phyloP scores from a whole-genome alignment of 108 stramenopile species.

The Cylindrotheca closterium region DNA sequence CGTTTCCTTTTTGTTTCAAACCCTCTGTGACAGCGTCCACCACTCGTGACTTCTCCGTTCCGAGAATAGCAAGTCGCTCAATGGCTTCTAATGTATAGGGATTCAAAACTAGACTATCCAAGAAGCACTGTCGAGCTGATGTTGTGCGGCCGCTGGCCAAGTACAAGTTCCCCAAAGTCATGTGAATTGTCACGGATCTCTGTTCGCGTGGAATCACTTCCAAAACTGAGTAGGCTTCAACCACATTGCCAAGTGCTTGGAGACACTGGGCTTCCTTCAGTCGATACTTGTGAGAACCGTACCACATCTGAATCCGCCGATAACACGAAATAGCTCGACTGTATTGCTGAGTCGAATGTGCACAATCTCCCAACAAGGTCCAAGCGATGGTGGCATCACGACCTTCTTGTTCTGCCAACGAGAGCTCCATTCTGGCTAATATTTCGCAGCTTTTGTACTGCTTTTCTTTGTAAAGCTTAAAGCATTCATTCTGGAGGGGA shows the following conservation, averaged over 20 bases:
- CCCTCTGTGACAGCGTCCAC: conserved; percentile 43
- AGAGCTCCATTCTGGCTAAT: conserved; percentile 62
- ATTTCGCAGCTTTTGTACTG: conserved; percentile 76
- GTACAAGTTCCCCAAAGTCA: conserved; percentile 72
- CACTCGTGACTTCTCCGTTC: conserved; percentile 36
- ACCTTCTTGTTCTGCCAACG: conserved; percentile 42
- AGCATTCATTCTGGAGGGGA: conserved; percentile 56
- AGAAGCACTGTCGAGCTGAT: conserved; percentile 56
- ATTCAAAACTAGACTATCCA: conserved; percentile 54
- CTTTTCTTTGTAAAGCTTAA: conserved; percentile 45
- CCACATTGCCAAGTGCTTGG: conserved; percentile 54
- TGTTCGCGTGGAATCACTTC: conserved; percentile 51
- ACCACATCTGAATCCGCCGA: conserved; percentile 36
- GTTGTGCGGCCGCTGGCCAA: conserved; percentile 39
- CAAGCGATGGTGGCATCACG: conserved; percentile 33
- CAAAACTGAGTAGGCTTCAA: conserved; percentile 71
- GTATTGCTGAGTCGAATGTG: conserved; percentile 47
- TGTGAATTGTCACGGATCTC: conserved; percentile 53
- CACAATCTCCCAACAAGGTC: conserved; percentile 69
- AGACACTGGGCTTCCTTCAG: conserved; percentile 81
- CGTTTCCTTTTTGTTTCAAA: conserved; percentile 13
- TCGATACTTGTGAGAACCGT: conserved; percentile 47
- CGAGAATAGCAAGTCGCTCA: conserved; percentile 48
- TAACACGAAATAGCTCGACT: conserved; percentile 64
- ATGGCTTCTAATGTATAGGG: conserved; percentile 75